A percentile compares a stretch with the other conserved stretches of the same genome.
Evolutionary conservation across 495 filamentous ascomycete species (phyloP).

Genomic region (Podospora fimiseda): DNA sequence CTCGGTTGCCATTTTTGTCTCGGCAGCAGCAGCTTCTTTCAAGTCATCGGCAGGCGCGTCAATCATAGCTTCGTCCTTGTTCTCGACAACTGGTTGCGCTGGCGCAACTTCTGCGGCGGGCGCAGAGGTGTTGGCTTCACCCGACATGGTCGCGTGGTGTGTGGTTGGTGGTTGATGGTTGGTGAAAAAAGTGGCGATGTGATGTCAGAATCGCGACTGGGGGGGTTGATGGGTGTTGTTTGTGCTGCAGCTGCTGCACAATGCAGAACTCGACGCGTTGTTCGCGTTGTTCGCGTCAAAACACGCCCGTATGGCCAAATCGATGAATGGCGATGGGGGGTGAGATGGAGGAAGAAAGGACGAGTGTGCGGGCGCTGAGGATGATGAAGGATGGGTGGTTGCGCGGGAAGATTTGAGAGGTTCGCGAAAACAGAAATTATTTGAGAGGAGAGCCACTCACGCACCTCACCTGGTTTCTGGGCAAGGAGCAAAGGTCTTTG

Average conservation of each 20-base stretch:
- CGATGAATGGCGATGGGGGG: conserved; percentile 23
- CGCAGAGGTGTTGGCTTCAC: conserved; percentile 13
- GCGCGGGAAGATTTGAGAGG: conserved; percentile 23
- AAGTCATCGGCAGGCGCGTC: background rate
- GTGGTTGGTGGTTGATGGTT: background rate
- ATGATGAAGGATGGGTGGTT: conserved; percentile 17
- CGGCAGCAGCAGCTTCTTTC: conserved; percentile 14
- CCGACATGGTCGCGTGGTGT: conserved; percentile 16
- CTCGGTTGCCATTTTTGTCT: conserved; percentile 16
- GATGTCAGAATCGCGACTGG: conserved; percentile 19
- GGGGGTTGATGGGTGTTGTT: conserved; percentile 9
- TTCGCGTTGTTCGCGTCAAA: conserved; percentile 18
- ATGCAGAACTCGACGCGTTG: conserved; percentile 24
- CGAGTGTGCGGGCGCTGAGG: conserved; percentile 23
- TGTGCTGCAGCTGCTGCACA: conserved; percentile 10
- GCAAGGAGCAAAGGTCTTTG: conserved; percentile 13
- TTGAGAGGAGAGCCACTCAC: conserved; percentile 10
- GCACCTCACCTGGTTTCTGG: too few species aligned
- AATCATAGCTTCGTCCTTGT: conserved; percentile 17
- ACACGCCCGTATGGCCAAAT: conserved; percentile 6
- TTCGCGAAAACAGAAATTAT: conserved; percentile 30
- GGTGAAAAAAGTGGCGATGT: conserved; percentile 13
- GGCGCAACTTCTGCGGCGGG: conserved; percentile 12
- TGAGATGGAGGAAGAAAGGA: conserved; percentile 13
- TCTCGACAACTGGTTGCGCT: conserved; percentile 12